phyloP scores from a whole-genome alignment of 306 rosid species.

The Prunus mume region DNA sequence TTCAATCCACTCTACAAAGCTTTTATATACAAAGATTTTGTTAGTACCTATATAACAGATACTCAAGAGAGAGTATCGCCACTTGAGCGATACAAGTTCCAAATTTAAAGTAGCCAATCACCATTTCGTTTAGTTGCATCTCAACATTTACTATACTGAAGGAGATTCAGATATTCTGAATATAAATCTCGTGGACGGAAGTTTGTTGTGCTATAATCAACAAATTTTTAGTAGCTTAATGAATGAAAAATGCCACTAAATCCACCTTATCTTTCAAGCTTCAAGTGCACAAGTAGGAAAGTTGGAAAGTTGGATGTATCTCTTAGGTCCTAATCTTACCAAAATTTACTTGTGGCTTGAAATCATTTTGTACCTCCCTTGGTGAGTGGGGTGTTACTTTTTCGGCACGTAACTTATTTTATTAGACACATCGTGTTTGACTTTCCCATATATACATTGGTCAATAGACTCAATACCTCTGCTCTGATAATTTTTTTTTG shows the following conservation, averaged over 20 bases:
- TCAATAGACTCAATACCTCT: conserved; percentile 15
- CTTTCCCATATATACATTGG: conserved; percentile 28
- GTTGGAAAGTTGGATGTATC: neutral
- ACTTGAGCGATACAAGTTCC: conserved; percentile 22
- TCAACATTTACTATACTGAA: neutral
- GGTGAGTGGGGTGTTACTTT: conserved; percentile 50
- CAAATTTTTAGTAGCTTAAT: conserved; percentile 5
- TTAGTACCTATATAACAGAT: neutral
- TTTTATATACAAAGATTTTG: conserved; percentile 23
- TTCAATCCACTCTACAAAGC: conserved; percentile 5
- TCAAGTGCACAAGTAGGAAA: conserved; percentile 32
- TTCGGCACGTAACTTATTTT: neutral
- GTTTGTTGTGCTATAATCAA: neutral
- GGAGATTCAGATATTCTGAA: neutral
- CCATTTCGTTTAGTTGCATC: neutral
- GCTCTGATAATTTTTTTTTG: conserved; percentile 17
- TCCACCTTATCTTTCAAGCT: conserved; percentile 43
- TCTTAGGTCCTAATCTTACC: conserved; percentile 37
- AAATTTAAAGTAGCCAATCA: neutral
- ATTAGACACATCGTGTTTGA: conserved; percentile 23
- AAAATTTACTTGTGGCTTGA: conserved; percentile 34
- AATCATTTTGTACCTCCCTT: conserved; percentile 32
- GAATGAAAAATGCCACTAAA: conserved; percentile 48
- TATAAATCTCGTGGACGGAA: neutral
- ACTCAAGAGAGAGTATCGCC: conserved; percentile 11